Conservation (phyloP, 129 eudicot species). For the Artemisia annua region DNA sequence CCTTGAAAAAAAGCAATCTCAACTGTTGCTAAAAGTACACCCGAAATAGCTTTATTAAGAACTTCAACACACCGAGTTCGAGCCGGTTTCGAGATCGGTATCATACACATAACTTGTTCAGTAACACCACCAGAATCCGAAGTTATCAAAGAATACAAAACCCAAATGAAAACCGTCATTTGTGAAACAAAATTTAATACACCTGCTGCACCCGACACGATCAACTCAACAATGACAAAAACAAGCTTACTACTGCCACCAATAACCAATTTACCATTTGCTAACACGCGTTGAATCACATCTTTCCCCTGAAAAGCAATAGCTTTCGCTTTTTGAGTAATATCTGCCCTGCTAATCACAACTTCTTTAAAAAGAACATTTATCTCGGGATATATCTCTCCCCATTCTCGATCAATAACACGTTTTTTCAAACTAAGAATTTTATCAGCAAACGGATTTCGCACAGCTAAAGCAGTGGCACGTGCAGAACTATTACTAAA, state of each 20-base stretch:
- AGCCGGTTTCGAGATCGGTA: conserved; percentile 66
- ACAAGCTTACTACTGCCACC: conserved; percentile 75
- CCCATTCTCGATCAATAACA: conserved; percentile 75
- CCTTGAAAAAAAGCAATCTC: conserved; percentile 94
- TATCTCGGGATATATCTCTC: conserved; percentile 64
- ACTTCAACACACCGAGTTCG: conserved; percentile 82
- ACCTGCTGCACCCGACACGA: conserved; percentile 89
- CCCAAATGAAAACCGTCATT: conserved; percentile 85
- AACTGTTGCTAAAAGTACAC: conserved; percentile 77
- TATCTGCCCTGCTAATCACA: conserved; percentile 56
- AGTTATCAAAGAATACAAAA: conserved; percentile 83
- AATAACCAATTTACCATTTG: conserved; percentile 61
- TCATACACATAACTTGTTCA: conserved; percentile 79
- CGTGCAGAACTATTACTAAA: conserved; percentile 40
- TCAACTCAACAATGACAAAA: conserved; percentile 52
- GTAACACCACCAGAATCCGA: conserved; percentile 97
- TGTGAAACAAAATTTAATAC: conserved; percentile 71
- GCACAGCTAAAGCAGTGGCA: conserved; percentile 45
- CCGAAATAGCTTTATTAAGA: conserved; percentile 85
- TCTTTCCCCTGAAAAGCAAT: conserved; percentile 84
- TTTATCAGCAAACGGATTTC: conserved; percentile 72
- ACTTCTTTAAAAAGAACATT: conserved; percentile 60
- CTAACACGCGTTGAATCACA: conserved; percentile 63
- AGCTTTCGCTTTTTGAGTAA: conserved; percentile 73
- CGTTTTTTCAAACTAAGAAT: conserved; percentile 59